These are phyloP conservation scores for Nothomitra cinnamomea DNA, from an alignment of 2,329 filamentous ascomycete genomes.

Conservation along the genomic window DNA sequence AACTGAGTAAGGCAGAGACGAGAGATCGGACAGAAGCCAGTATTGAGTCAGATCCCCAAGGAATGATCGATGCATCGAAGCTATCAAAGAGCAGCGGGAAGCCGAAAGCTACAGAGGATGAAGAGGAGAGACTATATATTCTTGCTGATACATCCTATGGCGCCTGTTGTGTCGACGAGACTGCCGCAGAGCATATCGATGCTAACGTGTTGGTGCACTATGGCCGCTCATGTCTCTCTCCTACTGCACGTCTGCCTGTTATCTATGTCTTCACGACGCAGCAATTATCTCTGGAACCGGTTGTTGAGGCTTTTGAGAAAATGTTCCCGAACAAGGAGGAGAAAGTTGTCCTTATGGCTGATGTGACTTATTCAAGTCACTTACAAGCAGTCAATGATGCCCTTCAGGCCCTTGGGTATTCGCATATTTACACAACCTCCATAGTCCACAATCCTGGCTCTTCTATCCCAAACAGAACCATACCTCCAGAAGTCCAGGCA, in stretches of 20 bases:
- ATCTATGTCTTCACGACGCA: conserved; percentile 79
- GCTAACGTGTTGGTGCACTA: conserved; percentile 92
- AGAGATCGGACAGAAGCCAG: conserved; percentile 7
- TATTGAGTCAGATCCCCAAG: conserved; percentile 4
- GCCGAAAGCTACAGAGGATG: conserved; percentile 11
- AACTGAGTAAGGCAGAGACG: conserved; percentile 3
- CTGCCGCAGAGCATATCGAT: conserved; percentile 83
- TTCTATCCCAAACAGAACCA: conserved; percentile 65
- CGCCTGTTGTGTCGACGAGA: conserved; percentile 90
- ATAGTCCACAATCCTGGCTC: conserved; percentile 66
- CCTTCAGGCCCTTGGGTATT: conserved; percentile 50
- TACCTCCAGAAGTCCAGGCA: conserved; percentile 34
- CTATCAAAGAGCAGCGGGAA: background rate
- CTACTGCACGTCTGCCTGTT: conserved; percentile 71
- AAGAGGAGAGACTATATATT: conserved; percentile 50
- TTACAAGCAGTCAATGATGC: conserved; percentile 38
- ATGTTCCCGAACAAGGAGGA: conserved; percentile 48
- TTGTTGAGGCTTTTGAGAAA: conserved; percentile 43
- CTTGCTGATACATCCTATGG: conserved; percentile 94
- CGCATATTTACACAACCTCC: conserved; percentile 47
- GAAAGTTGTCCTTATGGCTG: conserved; percentile 68
- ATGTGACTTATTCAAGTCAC: conserved; percentile 72
- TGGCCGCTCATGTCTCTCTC: conserved; percentile 78
- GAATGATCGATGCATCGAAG: conserved; percentile 3
- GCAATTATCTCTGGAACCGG: conserved; percentile 42